phyloP scores from a whole-genome alignment of 495 filamentous ascomycete species.

The Neurospora sp. region DNA sequence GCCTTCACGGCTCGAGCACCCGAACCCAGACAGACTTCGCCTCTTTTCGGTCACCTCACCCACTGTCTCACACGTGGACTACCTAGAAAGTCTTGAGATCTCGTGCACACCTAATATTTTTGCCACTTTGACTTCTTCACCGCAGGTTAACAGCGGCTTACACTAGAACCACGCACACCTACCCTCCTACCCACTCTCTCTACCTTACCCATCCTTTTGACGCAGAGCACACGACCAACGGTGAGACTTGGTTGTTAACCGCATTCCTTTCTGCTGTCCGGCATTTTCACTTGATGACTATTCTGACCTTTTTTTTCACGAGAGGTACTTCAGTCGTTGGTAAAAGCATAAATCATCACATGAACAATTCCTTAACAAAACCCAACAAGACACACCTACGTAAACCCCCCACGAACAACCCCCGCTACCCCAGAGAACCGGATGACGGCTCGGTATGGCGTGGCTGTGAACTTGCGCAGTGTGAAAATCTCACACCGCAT shows the following conservation, averaged over 20 bases:
- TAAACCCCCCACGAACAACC: background rate
- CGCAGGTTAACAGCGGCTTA: background rate
- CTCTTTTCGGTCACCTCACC: background rate
- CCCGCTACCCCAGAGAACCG: background rate
- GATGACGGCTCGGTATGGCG: background rate
- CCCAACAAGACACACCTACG: background rate
- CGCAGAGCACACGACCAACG: background rate
- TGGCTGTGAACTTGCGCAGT: background rate
- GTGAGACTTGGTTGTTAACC: background rate
- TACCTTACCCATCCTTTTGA: background rate
- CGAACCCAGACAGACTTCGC: background rate
- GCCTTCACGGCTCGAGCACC: background rate
- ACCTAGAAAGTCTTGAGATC: background rate
- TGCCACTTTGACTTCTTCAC: background rate
- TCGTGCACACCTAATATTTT: background rate
- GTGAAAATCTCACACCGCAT: background rate
- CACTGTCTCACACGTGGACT: background rate
- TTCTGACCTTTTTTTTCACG: too few relatives aligned
- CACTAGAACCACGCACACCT: background rate
- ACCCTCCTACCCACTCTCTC: background rate
- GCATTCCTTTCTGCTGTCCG: background rate
- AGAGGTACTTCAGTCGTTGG: background rate
- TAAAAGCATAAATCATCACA: background rate
- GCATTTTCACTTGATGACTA: background rate
- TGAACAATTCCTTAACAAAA: background rate